Conservation (phyloP, 2,329 filamentous ascomycete species). For the Cylindrodendrum hubeiense region DNA sequence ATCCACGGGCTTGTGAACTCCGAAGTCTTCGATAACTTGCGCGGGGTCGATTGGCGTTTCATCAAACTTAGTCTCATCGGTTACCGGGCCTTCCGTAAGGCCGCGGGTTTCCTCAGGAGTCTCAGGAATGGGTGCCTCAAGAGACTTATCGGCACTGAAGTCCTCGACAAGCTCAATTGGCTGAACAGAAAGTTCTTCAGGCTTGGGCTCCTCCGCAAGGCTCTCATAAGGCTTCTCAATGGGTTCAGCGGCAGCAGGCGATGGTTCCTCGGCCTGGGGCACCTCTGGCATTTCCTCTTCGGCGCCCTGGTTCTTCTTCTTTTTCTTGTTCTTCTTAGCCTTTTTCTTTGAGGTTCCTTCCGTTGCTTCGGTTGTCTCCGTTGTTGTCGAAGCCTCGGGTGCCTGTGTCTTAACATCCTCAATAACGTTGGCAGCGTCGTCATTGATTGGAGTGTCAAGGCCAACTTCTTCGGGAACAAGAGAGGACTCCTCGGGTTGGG, state of each 20-base stretch:
- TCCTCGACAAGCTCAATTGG: not conserved
- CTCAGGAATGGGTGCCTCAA: constrained; percentile 3
- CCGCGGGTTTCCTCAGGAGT: constrained; percentile 7
- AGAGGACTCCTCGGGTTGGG: constrained; percentile 38
- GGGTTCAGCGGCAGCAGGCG: not conserved
- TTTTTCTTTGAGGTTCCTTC: constrained; percentile 44
- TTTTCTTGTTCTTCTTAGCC: constrained; percentile 52
- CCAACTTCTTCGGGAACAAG: constrained; percentile 2
- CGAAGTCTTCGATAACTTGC: not conserved
- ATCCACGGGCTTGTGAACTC: not conserved
- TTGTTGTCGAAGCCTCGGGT: constrained; percentile 2
- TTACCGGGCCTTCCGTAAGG: not conserved
- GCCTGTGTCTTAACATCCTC: constrained; percentile 1
- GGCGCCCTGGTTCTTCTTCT: constrained; percentile 36
- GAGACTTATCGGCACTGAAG: not conserved
- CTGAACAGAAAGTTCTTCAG: constrained; percentile 22
- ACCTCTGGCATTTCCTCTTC: constrained; percentile 1
- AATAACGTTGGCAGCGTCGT: not conserved
- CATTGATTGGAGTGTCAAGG: not conserved
- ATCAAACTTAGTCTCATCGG: constrained; percentile 18
- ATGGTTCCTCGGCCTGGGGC: not conserved
- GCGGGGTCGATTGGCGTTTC: constrained; percentile 2
- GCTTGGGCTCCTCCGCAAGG: constrained; percentile 27
- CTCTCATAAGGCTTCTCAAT: constrained; percentile 1
- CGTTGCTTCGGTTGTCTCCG: constrained; percentile 19